Evolutionary conservation across 2,329 filamentous ascomycete species (phyloP), one percentile per base, ranked within the genome.

Genomic region (Cytospora chrysosperma): DNA sequence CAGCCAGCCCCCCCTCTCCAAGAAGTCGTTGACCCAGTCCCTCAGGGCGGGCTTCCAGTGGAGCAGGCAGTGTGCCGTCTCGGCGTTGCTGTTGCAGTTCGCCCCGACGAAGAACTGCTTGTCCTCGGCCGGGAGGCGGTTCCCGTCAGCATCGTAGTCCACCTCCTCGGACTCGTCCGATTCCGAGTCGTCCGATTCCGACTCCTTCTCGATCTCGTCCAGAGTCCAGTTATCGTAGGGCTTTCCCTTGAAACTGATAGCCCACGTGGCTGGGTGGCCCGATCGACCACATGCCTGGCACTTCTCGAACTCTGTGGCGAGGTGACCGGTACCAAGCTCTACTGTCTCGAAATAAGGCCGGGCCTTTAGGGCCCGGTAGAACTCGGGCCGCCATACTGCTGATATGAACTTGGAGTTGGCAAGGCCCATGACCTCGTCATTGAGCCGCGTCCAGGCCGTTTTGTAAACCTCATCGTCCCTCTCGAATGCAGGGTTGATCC

Each of bases 1-100:
- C 67, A 89, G 79, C 67, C 88, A 82, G 0, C 85, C 86, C 64
- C 87, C 80, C 1, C 74, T 74, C 27, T 80, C 75, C 0, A 95
- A 83, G 59, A 84, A 85, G 30, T 82, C 80, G 27, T 89, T 79
- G 0, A 93, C 87, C 82, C 85, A 90, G 67, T 88, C 82, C 70
- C 90, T 88, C n/a, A 94, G 84, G 53, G 87, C 84, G 65, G 84
- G 85, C 62, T 88, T 88, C 91, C 91, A 93, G 75, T 95, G 91
- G 5, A 86, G 82, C 4, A 94, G 80, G 1, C 82, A 83, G 71
- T 94, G 91, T 0, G 89, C 88, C 47, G 88, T 88, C 67, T 86
- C 80, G 0, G 91, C 90, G 55, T 83, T 79, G 65, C 77, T 77
- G 68, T 75, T 73, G 72, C 79, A 81, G 15, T 75, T 72, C 15